Conservation (phyloP, 768 basidiomycete species). For the Calocybe gangraenosa region DNA sequence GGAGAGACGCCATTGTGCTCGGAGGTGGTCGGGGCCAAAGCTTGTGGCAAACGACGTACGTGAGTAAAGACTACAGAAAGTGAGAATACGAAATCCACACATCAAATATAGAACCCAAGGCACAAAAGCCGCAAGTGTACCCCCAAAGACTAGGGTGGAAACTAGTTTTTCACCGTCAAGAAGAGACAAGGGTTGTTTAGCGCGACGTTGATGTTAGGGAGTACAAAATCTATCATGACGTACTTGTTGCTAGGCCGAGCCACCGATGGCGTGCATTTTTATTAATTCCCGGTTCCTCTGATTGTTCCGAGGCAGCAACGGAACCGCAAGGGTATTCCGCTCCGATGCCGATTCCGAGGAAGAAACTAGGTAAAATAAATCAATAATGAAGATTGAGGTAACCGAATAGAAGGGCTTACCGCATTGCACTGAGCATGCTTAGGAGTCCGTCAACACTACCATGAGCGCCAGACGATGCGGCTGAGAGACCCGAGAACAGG, state of each 20-base stretch:
- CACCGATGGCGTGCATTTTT: conserved; percentile 80
- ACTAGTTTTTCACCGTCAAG: conserved; percentile 34
- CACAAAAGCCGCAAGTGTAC: conserved; percentile 72
- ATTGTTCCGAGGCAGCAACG: conserved; percentile 83
- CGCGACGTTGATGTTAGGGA: background rate
- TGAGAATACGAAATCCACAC: conserved; percentile 33
- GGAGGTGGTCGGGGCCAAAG: conserved; percentile 66
- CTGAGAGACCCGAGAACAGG: conserved; percentile 78
- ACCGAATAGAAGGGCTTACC: conserved; percentile 35
- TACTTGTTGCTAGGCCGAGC: conserved; percentile 86
- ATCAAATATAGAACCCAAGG: conserved; percentile 87
- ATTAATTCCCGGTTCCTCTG: conserved; percentile 71
- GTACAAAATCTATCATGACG: conserved; percentile 12
- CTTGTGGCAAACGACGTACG: background rate
- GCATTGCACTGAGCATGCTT: conserved; percentile 74
- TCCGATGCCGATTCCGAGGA: conserved; percentile 85
- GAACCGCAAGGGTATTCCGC: conserved; percentile 89
- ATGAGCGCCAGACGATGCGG: conserved; percentile 77
- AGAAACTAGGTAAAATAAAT: conserved; percentile 46
- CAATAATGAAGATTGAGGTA: background rate
- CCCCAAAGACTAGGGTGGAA: conserved; percentile 78
- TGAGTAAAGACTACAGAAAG: background rate
- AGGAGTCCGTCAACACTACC: conserved; percentile 67
- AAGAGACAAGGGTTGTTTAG: background rate
- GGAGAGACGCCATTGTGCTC: conserved; percentile 68